These are phyloP conservation scores for Ceratocystis eucalypticola DNA, from an alignment of 2,329 filamentous ascomycete species.

Conservation along the genomic window DNA sequence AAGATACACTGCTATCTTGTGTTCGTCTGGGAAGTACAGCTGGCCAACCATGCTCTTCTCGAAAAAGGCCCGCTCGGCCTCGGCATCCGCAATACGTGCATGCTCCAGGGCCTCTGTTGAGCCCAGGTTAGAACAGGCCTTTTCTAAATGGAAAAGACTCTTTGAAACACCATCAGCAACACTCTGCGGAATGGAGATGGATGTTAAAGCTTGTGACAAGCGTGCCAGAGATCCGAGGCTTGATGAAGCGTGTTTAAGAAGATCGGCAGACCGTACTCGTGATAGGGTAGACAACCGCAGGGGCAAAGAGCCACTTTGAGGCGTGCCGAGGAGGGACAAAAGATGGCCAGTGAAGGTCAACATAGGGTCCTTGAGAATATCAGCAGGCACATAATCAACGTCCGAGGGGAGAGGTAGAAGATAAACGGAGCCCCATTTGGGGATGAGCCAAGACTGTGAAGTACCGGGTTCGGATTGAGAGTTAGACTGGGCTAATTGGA, in stretches of 20 bases:
- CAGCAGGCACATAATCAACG: conserved; percentile 42
- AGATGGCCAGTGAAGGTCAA: conserved; percentile 85
- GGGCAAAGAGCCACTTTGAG: conserved; percentile 68
- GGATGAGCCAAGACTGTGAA: conserved; percentile 70
- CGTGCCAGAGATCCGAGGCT: conserved; percentile 87
- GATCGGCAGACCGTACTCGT: conserved; percentile 71
- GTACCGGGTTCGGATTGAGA: conserved; percentile 24
- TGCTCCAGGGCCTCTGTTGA: conserved; percentile 56
- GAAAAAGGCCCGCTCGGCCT: conserved; percentile 90
- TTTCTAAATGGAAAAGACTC: conserved; percentile 63
- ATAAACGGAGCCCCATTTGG: conserved; percentile 76
- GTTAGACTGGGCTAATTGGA: conserved; percentile 33
- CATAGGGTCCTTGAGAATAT: conserved; percentile 64
- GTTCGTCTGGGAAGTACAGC: conserved; percentile 96
- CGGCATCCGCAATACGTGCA: conserved; percentile 71
- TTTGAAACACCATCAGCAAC: conserved; percentile 76
- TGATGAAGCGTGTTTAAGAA: conserved; percentile 79
- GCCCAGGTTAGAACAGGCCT: conserved; percentile 60
- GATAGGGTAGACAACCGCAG: conserved; percentile 72
- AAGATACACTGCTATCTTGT: conserved; percentile 92
- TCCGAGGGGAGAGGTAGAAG: conserved; percentile 36
- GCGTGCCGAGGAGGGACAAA: conserved; percentile 73
- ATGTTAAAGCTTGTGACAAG: conserved; percentile 67
- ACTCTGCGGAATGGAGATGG: conserved; percentile 77
- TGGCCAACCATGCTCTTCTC: conserved; percentile 99